Evolutionary conservation across 2,329 filamentous ascomycete species (phyloP), one percentile per base, ranked within the genome.

Genomic region (Penicillium griseofulvum): DNA sequence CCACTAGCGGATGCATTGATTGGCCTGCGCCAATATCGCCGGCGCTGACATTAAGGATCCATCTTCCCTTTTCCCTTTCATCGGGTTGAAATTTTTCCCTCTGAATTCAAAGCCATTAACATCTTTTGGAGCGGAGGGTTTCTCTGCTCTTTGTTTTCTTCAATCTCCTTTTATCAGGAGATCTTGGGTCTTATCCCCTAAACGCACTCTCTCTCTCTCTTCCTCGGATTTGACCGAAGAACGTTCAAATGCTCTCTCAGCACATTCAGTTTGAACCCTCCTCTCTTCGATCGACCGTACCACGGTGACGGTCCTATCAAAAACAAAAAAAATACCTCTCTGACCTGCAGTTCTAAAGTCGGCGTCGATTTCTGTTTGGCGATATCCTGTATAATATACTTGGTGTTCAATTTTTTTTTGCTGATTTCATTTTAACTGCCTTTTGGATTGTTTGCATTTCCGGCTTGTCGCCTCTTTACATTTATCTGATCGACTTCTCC

Each of bases 361-460:
- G 69, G 70, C 68, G 69, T 72, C 70, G 60, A 65, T 69, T 66
- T 65, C 63, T 58, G 65, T 66, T 68, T 58, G 52, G 65, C 66
- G 71, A 75, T 76, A 76, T 74, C 73, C 72, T 76, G 73, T 76
- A 76, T 69, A 75, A 75, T 75, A 75, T 72, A 73, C 64, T 61
- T 65, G 69, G 65, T 64, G 66, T 69, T 61, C 64, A 62, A n/a
- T n/a, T 61, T 59, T 61, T 60, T 60, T 51, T 47, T 43, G 55
- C 41, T 39, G 57, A 50, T 58, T 52, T 43, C 56, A 58, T 53
- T 54, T 56, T 53, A 38, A 64, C 59, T 62, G 34, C 52, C 52
- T 63, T 56, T 55, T 55, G 54, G 51, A 49, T 48, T 52, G 28
- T 42, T 53, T 49, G 51, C 37, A 54, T 49, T 48, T 51, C 9